Evolutionary conservation across 768 basidiomycete genomes (phyloP), one percentile per base, ranked within the genome.

Genomic region (Cyathus striatus): DNA sequence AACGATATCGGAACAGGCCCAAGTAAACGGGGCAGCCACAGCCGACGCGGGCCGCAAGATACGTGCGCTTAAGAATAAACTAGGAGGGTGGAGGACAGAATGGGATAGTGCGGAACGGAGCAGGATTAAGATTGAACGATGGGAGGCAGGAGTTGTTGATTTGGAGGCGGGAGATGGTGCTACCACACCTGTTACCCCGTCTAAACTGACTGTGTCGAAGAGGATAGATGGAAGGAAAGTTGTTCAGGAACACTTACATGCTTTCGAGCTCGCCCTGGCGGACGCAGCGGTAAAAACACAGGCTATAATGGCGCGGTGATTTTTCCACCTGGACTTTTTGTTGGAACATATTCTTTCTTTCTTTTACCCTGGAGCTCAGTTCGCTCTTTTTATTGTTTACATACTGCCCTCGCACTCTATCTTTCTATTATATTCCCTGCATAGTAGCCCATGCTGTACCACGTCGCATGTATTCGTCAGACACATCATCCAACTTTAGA

Each of bases 61-160:
- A 32, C 83, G 90, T 38, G 86, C 86, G 12, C 63, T 91, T 48
- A 89, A 87, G 66, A 90, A 91, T 53, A 86, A 85, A 51, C 63
- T 92, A 23, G 83, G 82, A 5, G 85, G 79, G 17, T 88, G 86
- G 83, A 75, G 82, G 42, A 72, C 76, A 23, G 90, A 92, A 43
- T 89, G 83, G 75, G 90, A 92, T 50, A 86, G 82, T 48, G 90
- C 88, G 30, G 90, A 92, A 57, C 75, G 79, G 36, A 92, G 90
- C 55, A 75, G 85, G 24, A 55, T 71, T 45, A 77, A 70, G 58
- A 88, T 92, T 43, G 87, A 89, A 60, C 74, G 69, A 57, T 91
- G 90, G 90, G 90, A 92, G 55, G 72, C 77, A 6, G 86, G 78
- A 1, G 57, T 73, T 18, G 60, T 63, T 45, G 77, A 76, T 21